Evolutionary conservation across 495 filamentous ascomycete species (phyloP), one percentile per base, ranked within the genome.

Genomic region (Penicillium cinerascens): DNA sequence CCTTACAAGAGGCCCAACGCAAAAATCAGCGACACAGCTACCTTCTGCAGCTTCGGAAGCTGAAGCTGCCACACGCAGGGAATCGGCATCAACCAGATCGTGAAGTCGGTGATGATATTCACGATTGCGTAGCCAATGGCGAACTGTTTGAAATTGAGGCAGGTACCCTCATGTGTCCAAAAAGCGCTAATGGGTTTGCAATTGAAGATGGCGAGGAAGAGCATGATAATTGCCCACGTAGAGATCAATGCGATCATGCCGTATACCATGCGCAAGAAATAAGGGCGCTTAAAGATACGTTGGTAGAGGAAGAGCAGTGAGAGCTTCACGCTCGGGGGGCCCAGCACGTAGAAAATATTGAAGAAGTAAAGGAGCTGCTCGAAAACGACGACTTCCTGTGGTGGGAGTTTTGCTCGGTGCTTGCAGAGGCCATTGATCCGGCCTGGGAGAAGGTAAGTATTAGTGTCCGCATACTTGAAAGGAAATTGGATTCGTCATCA

Each of bases 11-110:
- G 53, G 11, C 71, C 72, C 6, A 75, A 54, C 4, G 63, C 51
- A 44, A 76, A 76, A 22, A 75, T 61, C 15, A 58, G 51, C n/a
- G 58, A 61, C 20, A 76, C 44, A 8, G 62, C 68, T 10, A 76
- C 18, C 40, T 65, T 69, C 44, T 71, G 64, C 33, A 57, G 58
- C 11, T 42, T 22, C 6, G 64, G 67, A 13, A 73, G 53, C 41
- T 74, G 66, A 7, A 76, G 39, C n/a, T 58, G 56, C 55, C 60
- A 60, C 33, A 74, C 64, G 20, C 57, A 55, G 1, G 71, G 72
- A 43, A 74, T 62, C n/a, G 73, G 69, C 54, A 76, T 63, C 11
- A 66, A 18, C 21, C 74, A 56, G 26, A 75, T 67, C n/a, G 71
- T 29, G 0, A 74, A 18, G 52, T 78, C 73, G 16, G 66, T 72